Evolutionary conservation across 2,329 filamentous ascomycete species (phyloP).

Genomic region (Dactylellina leptospora): DNA sequence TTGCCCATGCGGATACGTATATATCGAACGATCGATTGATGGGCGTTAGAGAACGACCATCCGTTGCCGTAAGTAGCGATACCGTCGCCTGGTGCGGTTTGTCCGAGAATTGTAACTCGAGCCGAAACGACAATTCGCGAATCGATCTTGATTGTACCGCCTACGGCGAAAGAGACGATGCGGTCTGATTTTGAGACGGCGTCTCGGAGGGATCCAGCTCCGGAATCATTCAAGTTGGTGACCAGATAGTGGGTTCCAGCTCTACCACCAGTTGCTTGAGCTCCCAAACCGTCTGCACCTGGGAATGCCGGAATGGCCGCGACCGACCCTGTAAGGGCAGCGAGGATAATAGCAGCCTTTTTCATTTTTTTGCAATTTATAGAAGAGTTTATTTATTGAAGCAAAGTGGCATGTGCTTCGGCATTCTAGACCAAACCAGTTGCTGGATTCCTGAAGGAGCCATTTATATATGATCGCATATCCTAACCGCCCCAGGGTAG

Average conservation of each 20-base stretch:
- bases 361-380: constrained; percentile 15
- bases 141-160: constrained; percentile 65
- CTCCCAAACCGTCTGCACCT: constrained; percentile 65
- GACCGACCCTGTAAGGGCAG: constrained; percentile 43
- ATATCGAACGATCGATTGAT: constrained; percentile 67
- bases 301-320: constrained; percentile 62
- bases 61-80: constrained; percentile 68
- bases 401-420: too few relatives aligned
- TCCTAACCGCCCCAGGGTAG: neutral
- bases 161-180: constrained; percentile 65
- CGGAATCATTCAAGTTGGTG: constrained; percentile 64
- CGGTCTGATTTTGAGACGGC: constrained; percentile 64
- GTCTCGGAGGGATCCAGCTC: constrained; percentile 65
- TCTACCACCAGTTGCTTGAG: constrained; percentile 63
- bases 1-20: constrained; percentile 67
- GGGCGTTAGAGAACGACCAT: constrained; percentile 65
- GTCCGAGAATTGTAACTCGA: constrained; percentile 65
- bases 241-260: constrained; percentile 65
- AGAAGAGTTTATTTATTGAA: too few relatives aligned
- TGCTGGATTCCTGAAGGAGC: neutral
- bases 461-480: constrained; percentile 6
- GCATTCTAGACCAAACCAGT: too few relatives aligned
- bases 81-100: constrained; percentile 65
- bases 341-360: constrained; percentile 20
- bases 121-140: constrained; percentile 64